Evolutionary conservation across 2,329 filamentous ascomycete genomes (phyloP).

Genomic region (Aureobasidium sp.): DNA sequence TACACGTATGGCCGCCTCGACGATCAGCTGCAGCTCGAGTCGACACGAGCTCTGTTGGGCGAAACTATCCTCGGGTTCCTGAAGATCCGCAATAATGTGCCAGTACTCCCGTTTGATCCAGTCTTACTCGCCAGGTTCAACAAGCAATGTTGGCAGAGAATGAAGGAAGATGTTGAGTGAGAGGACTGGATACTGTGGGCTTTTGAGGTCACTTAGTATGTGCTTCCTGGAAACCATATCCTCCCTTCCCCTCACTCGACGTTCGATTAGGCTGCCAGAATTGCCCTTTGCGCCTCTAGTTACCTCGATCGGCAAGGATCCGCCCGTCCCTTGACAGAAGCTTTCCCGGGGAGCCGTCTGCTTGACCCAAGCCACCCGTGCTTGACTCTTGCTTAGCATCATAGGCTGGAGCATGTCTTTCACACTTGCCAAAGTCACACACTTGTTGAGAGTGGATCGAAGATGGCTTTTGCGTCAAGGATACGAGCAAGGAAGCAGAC

Average conservation of each 20-base stretch:
- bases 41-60: background rate
- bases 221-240: background rate
- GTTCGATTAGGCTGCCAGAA: background rate
- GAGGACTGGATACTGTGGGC: background rate
- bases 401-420: background rate
- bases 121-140: background rate
- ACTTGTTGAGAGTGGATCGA: slow-evolving; percentile 5
- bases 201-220: background rate
- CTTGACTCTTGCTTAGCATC: slow-evolving; percentile 12
- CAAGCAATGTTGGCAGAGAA: background rate
- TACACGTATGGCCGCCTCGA: slow-evolving; percentile 1
- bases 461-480: background rate
- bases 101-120: slow-evolving; percentile 2
- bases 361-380: background rate
- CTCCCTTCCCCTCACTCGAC: background rate
- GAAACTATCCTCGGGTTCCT: background rate
- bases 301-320: background rate
- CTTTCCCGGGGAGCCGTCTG: background rate
- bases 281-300: background rate
- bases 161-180: background rate
- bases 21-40: background rate
- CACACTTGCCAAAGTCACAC: background rate
- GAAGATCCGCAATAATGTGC: background rate
- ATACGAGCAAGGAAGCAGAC: background rate
- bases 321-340: background rate